Base-by-base conservation (phyloP, 352 stramenopile genomes). In the Thalassiosira hispida region DNA sequence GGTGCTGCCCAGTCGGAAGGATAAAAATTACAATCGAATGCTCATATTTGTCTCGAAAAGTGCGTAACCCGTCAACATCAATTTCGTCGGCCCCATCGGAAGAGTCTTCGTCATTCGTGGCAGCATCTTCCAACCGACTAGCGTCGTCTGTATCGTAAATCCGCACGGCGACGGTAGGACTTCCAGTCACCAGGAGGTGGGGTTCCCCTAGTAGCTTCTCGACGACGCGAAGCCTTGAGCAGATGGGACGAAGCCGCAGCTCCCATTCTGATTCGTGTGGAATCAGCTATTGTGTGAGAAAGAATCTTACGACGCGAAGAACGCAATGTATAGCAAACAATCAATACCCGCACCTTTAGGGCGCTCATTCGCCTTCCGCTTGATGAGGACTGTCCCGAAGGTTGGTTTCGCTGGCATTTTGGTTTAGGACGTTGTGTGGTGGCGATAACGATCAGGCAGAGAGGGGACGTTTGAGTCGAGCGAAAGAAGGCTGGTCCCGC, bases 21-120 rank as follows among this genome's bases (percentile, higher is more conserved):
- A 85, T 57, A 57, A 85, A 85, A 56, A 82, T 73, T 9, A 83
- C 72, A 51, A 82, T 59, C 9, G 78, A 70, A 64, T 85, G 51
- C 49, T 85, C 68, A 47, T 79, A 85, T 14, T 55, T 72, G 47
- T 79, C 55, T 20, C 78, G 65, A 67, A 85, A 82, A 33, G 53
- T 16, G 9, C 40, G 20, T 25, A 85, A 22, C 27, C 72, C 65
- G 64, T 81, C 72, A 22, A 73, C n/a, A 23, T 57, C 64, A 0
- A 40, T 27, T 5, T 33, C 12, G n/a, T 56, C 25, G 2, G 53
- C 11, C 29, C 16, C 11, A 16, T 68, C 62, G 27, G 46, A 18
- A 33, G 23, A 23, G 57, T 23, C 29, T 63, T 20, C 42, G 40
- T 64, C 47, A 29, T 55, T 49, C 12, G 16, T 33, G 0, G 29